Evolutionary conservation across 2,329 filamentous ascomycete species (phyloP).

Genomic region (Aspergillus vadensis): DNA sequence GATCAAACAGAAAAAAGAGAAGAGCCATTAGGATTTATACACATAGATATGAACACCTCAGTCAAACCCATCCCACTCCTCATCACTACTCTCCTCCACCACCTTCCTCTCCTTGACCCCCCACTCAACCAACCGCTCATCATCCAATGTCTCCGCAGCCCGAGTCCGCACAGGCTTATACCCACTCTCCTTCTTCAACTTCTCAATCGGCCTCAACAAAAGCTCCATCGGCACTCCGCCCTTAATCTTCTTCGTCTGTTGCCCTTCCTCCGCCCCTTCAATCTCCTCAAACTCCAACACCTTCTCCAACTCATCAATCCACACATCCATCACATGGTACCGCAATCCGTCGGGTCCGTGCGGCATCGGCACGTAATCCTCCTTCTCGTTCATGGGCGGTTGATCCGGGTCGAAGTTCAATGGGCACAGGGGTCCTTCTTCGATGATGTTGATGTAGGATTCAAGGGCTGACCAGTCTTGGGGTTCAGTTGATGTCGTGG

Average conservation of each 20-base stretch:
- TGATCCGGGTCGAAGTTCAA: constrained; percentile 43
- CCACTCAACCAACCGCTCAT: constrained; percentile 72
- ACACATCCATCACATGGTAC: constrained; percentile 87
- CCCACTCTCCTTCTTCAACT: constrained; percentile 54
- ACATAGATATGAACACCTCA: constrained; percentile 7
- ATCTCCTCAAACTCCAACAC: constrained; percentile 56
- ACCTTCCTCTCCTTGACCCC: constrained; percentile 43
- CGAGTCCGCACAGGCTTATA: constrained; percentile 72
- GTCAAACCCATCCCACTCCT: constrained; percentile 70
- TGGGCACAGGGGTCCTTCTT: constrained; percentile 43
- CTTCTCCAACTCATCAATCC: constrained; percentile 84
- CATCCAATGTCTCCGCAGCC: constrained; percentile 69
- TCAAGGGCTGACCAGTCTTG: constrained; percentile 37
- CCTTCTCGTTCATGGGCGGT: constrained; percentile 28
- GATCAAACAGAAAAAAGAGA: neutral
- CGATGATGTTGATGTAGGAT: constrained; percentile 42
- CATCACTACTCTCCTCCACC: constrained; percentile 52
- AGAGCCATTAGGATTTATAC: neutral
- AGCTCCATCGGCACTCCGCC: constrained; percentile 43
- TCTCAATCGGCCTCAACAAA: constrained; percentile 49
- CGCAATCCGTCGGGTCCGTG: constrained; percentile 80
- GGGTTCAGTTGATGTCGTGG: constrained; percentile 16
- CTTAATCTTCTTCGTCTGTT: constrained; percentile 27
- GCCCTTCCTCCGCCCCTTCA: constrained; percentile 32
- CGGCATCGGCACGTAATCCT: constrained; percentile 38